phyloP scores from a whole-genome alignment of 306 rosid species.

The Begonia loranthoides region DNA sequence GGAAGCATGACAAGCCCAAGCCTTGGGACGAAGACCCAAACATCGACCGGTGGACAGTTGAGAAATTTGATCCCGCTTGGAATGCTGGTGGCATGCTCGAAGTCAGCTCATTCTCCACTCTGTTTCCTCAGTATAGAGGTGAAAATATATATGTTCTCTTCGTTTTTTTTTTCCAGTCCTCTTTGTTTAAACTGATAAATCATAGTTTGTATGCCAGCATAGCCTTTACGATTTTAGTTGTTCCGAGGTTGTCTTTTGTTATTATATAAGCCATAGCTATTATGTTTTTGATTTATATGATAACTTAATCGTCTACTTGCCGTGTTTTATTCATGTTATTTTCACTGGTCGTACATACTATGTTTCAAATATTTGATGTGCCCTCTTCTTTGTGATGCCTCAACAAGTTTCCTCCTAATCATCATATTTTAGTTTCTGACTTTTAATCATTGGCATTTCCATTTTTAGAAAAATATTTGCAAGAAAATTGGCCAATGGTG shows the following conservation, averaged over 20 bases:
- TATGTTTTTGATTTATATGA: too few relatives aligned
- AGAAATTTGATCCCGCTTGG: conserved; percentile 80
- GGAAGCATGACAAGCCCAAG: conserved; percentile 88
- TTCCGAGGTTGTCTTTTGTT: too few relatives aligned
- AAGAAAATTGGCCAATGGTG: conserved; percentile 58
- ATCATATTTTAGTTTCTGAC: background rate
- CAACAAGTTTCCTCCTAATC: too few relatives aligned
- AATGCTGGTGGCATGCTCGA: conserved; percentile 80
- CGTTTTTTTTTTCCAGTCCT: background rate
- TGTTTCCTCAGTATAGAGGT: conserved; percentile 71
- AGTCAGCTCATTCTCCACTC: conserved; percentile 79
- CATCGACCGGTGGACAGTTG: conserved; percentile 69
- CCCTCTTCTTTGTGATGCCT: too few relatives aligned
- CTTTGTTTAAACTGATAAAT: too few relatives aligned
- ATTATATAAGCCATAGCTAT: too few relatives aligned
- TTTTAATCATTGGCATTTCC: background rate
- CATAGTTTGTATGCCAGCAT: too few relatives aligned
- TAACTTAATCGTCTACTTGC: too few relatives aligned
- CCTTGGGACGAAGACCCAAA: conserved; percentile 98
- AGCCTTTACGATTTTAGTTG: too few relatives aligned
- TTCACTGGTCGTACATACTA: background rate
- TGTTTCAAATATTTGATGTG: too few relatives aligned
- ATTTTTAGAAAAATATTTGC: conserved; percentile 58
- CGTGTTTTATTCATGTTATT: background rate
- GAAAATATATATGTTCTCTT: background rate